A percentile compares a stretch with the other conserved stretches of the same genome.
These are phyloP conservation scores for Tylopilus orsonianus DNA, from an alignment of 1,284 basidiomycete genomes.

Conservation along the genomic window DNA sequence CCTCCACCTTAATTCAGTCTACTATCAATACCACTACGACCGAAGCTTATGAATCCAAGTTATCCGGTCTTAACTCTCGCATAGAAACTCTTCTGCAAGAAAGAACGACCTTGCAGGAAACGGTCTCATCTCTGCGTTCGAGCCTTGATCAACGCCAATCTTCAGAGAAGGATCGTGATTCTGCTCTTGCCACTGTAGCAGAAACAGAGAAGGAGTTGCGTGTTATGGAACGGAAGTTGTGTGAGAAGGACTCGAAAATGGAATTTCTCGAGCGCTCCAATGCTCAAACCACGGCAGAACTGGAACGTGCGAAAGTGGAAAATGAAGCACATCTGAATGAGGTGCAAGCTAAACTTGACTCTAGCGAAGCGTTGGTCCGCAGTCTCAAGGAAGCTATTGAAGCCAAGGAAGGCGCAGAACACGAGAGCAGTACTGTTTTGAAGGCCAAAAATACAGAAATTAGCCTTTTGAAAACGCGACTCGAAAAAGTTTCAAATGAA, in stretches of 20 bases:
- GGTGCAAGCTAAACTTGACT: slow-evolving; percentile 48
- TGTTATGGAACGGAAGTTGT: slow-evolving; percentile 43
- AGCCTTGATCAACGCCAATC: slow-evolving; percentile 33
- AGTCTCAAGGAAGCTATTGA: slow-evolving; percentile 54
- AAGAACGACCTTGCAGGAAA: slow-evolving; percentile 38
- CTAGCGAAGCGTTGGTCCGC: slow-evolving; percentile 43
- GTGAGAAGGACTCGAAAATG: slow-evolving; percentile 52
- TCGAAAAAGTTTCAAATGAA: slow-evolving; percentile 49
- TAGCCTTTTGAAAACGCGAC: slow-evolving; percentile 46
- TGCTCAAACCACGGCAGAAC: slow-evolving; percentile 41
- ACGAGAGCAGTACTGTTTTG: slow-evolving; percentile 50
- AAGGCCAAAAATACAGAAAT: slow-evolving; percentile 59
- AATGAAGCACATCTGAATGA: slow-evolving; percentile 48
- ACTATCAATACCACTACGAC: slow-evolving; percentile 36
- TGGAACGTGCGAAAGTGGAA: slow-evolving; percentile 46
- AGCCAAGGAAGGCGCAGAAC: slow-evolving; percentile 52
- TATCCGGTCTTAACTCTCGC: slow-evolving; percentile 45
- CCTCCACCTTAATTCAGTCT: slow-evolving; percentile 14
- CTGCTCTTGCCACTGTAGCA: slow-evolving; percentile 39
- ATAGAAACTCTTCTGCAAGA: slow-evolving; percentile 61
- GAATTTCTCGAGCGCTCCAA: slow-evolving; percentile 51
- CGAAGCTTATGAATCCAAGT: slow-evolving; percentile 34
- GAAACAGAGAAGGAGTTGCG: slow-evolving; percentile 53
- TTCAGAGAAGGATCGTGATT: slow-evolving; percentile 49
- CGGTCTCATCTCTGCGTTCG: slow-evolving; percentile 34